phyloP scores from a whole-genome alignment of 2,329 filamentous ascomycete species.

The Bipolaris cookei region DNA sequence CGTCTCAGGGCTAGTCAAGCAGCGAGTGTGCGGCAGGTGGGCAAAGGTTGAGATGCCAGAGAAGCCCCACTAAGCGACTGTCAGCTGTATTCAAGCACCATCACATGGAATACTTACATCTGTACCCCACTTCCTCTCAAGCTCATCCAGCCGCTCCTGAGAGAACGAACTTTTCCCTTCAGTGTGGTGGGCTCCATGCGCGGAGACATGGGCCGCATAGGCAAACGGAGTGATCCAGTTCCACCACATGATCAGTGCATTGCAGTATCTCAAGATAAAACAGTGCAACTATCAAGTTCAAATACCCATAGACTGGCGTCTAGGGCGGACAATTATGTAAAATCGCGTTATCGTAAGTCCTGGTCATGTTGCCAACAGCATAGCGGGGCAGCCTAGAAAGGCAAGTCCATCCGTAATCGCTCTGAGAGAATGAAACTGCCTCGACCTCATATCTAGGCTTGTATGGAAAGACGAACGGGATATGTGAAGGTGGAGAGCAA shows the following conservation, averaged over 20 bases:
- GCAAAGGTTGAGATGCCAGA: constrained; percentile 69
- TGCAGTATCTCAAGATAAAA: not conserved
- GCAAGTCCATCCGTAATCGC: constrained; percentile 26
- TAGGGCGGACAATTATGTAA: constrained; percentile 41
- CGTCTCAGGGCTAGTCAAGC: constrained; percentile 54
- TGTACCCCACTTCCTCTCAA: constrained; percentile 51
- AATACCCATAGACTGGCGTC: constrained; percentile 14
- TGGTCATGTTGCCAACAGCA: constrained; percentile 23
- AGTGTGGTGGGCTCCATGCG: constrained; percentile 40
- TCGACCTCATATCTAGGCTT: not conserved
- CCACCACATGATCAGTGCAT: constrained; percentile 26
- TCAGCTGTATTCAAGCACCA: constrained; percentile 7
- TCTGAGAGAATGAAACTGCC: not conserved
- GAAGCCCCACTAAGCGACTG: constrained; percentile 64
- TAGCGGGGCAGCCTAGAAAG: constrained; percentile 31
- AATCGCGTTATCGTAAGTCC: constrained; percentile 30
- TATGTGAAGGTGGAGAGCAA: not conserved
- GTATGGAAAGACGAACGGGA: not conserved
- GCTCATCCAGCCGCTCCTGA: constrained; percentile 39
- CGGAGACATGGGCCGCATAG: constrained; percentile 26
- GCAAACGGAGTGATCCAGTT: constrained; percentile 19
- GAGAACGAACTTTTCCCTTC: constrained; percentile 34
- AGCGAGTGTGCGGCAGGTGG: constrained; percentile 56
- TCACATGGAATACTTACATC: constrained; percentile 38
- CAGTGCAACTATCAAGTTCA: not conserved